These are phyloP conservation scores for Nakazawaea populi DNA, from an alignment of 805 yeast species.

Conservation along the genomic window DNA sequence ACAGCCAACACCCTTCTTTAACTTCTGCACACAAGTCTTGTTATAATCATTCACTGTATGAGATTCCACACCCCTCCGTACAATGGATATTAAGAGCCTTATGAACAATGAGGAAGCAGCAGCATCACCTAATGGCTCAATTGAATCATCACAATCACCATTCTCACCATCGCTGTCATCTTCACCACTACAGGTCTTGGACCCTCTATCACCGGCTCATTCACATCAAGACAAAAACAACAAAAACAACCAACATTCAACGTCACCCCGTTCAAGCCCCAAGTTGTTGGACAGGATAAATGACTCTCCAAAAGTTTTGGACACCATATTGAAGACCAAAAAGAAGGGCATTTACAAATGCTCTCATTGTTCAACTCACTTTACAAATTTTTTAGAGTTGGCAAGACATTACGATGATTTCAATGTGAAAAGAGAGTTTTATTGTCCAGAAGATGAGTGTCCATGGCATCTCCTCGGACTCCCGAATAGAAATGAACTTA, in stretches of 20 bases:
- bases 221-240: not conserved
- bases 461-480: slow-evolving; percentile 12
- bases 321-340: slow-evolving; percentile 7
- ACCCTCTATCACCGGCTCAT: not conserved
- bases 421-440: slow-evolving; percentile 9
- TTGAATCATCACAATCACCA: not conserved
- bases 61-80: not conserved
- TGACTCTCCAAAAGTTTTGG: slow-evolving; percentile 7
- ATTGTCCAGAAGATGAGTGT: slow-evolving; percentile 9
- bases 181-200: not conserved
- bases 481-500: slow-evolving; percentile 10
- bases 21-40: too few species aligned
- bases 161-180: not conserved
- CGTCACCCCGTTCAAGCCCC: not conserved
- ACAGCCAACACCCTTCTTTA: too few species aligned
- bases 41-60: too few species aligned
- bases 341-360: slow-evolving; percentile 12
- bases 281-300: slow-evolving; percentile 2
- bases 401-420: slow-evolving; percentile 11
- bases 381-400: slow-evolving; percentile 9
- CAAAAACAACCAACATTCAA: too few species aligned
- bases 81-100: slow-evolving; percentile 9
- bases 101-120: slow-evolving; percentile 2
- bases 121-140: not conserved
- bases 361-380: slow-evolving; percentile 9